A percentile compares a stretch with the other conserved stretches of the same genome.
These are phyloP conservation scores for Arthrobotrys musiformis DNA, from an alignment of 2,329 filamentous ascomycete genomes.

Conservation along the genomic window DNA sequence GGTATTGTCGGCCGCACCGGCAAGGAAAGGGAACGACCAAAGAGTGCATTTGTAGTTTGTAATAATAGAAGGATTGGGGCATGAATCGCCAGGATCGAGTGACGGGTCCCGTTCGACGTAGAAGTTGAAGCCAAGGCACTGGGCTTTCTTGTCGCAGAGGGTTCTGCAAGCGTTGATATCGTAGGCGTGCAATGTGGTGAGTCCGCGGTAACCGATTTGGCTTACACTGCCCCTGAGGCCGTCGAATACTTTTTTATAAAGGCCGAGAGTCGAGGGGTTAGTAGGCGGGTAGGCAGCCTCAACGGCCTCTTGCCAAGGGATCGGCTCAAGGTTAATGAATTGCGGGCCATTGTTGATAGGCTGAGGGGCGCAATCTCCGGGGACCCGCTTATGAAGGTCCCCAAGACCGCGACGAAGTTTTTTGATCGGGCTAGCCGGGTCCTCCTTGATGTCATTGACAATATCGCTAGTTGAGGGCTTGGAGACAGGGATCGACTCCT, in stretches of 20 bases:
- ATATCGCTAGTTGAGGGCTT: conserved; percentile 27
- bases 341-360: conserved; percentile 29
- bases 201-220: conserved; percentile 58
- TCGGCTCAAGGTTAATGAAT: conserved; percentile 21
- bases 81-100: conserved; percentile 59
- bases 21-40: conserved; percentile 61
- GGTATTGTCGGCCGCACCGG: conserved; percentile 55
- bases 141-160: conserved; percentile 54
- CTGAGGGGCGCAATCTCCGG: conserved; percentile 39
- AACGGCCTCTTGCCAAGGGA: conserved; percentile 23
- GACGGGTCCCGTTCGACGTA: conserved; percentile 58
- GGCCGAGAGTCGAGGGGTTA: conserved; percentile 39
- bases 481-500: conserved; percentile 34
- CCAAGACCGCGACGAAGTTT: conserved; percentile 10
- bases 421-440: conserved; percentile 29
- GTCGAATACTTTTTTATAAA: conserved; percentile 61
- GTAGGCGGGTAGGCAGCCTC: conserved; percentile 36
- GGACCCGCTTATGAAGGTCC: conserved; percentile 16
- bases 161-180: conserved; percentile 54
- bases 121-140: conserved; percentile 58
- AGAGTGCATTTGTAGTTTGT: conserved; percentile 64
- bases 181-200: conserved; percentile 57
- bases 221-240: conserved; percentile 56
- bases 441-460: conserved; percentile 23
- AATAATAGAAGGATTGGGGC: conserved; percentile 62